A percentile compares a stretch with the other conserved stretches of the same genome.
Conservation (phyloP, 306 rosid genomes). For the Vigna hirtella region DNA sequence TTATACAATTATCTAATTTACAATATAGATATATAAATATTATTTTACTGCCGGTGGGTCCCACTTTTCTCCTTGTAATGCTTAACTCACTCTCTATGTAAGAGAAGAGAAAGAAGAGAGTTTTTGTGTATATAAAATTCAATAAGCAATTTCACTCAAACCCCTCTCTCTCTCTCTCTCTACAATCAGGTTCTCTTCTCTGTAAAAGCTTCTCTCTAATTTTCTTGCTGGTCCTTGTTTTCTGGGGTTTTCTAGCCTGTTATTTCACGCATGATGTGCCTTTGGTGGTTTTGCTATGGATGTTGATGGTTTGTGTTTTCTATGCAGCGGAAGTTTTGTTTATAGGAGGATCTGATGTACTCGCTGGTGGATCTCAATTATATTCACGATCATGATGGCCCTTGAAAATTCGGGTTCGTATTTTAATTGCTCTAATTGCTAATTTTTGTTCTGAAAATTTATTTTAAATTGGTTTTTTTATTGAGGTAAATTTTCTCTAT, state of each 20-base stretch:
- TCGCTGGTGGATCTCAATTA: slow-evolving; percentile 79
- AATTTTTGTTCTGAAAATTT: background rate
- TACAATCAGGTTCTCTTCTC: slow-evolving; percentile 49
- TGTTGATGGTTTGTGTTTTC: background rate
- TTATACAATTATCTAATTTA: no score
- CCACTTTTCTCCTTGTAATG: slow-evolving; percentile 32
- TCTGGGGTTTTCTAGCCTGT: slow-evolving; percentile 7
- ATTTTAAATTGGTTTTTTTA: slow-evolving; percentile 25
- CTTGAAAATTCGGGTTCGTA: slow-evolving; percentile 77
- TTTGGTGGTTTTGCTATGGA: background rate
- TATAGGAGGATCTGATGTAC: slow-evolving; percentile 84
- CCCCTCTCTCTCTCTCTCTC: slow-evolving; percentile 43
- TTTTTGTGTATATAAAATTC: slow-evolving; percentile 37
- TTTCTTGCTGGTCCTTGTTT: background rate
- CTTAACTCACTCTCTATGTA: slow-evolving; percentile 10
- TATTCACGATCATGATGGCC: slow-evolving; percentile 84
- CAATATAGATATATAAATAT: no score
- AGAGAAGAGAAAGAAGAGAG: slow-evolving; percentile 16
- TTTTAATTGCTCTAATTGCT: background rate
- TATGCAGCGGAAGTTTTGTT: slow-evolving; percentile 53
- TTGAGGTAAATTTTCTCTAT: background rate
- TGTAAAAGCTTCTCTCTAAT: slow-evolving; percentile 9
- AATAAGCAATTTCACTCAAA: slow-evolving; percentile 39
- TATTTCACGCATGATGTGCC: slow-evolving; percentile 31
- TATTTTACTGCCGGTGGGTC: slow-evolving; percentile 26